A percentile compares a stretch with the other conserved stretches of the same genome.
Evolutionary conservation across 2,329 filamentous ascomycete species (phyloP).

Genomic region (Drechslerella dactyloides): DNA sequence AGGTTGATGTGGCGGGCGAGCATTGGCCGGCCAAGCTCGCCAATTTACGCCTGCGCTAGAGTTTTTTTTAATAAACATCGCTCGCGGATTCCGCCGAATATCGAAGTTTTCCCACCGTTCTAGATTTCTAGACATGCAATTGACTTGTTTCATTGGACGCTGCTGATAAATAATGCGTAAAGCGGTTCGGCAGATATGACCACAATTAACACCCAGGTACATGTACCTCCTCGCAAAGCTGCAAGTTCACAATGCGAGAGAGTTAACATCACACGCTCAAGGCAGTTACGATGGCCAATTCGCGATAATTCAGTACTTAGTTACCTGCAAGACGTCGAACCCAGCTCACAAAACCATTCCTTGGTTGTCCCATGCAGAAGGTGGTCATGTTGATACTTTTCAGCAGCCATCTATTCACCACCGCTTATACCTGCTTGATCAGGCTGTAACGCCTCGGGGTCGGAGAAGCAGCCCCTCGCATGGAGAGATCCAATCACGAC

Average conservation of each 20-base stretch:
- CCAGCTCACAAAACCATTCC: neutral
- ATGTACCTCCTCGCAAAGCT: neutral
- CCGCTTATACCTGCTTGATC: slow-evolving; percentile 13
- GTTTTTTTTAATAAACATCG: neutral
- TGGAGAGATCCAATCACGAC: neutral
- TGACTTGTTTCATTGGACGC: no score
- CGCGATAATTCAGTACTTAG: neutral
- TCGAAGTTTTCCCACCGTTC: neutral
- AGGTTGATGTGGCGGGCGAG: neutral
- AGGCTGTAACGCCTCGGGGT: neutral
- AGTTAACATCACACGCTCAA: no score
- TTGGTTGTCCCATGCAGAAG: no score
- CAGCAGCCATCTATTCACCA: neutral
- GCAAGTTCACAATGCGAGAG: neutral
- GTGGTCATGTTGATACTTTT: no score
- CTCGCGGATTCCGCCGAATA: neutral
- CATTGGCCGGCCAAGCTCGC: neutral
- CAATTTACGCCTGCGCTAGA: neutral
- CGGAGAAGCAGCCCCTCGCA: neutral
- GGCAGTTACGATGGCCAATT: neutral
- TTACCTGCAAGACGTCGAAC: neutral
- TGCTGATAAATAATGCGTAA: neutral
- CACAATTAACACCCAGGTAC: neutral
- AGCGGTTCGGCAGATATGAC: neutral
- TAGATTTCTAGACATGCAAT: no score